Conservation (phyloP, 1,139 yeast genomes). For the Geotrichum siamense region DNA sequence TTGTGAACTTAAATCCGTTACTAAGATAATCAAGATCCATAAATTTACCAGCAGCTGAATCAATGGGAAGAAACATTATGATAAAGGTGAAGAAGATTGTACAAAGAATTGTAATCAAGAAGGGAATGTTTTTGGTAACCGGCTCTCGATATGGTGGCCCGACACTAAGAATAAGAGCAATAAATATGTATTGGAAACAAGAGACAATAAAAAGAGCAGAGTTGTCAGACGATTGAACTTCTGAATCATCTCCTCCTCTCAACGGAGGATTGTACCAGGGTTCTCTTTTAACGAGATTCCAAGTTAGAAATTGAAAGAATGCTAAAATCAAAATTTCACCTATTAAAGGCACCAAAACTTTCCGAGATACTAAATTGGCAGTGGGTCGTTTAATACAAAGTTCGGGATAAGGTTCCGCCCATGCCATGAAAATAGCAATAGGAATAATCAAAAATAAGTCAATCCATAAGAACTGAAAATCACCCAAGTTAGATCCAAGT, state of each 20-base stretch:
- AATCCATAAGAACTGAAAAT: conserved; percentile 90
- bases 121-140: conserved; percentile 59
- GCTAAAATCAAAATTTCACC: conserved; percentile 61
- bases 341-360: conserved; percentile 71
- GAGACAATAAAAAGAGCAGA: conserved; percentile 74
- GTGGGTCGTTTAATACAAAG: conserved; percentile 76
- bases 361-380: conserved; percentile 86
- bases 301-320: conserved; percentile 57
- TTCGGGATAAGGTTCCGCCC: conserved; percentile 73
- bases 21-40: conserved; percentile 71
- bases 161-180: conserved; percentile 73
- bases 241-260: conserved; percentile 75
- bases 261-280: conserved; percentile 78
- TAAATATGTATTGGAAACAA: conserved; percentile 80
- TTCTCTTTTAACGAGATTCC: conserved; percentile 48
- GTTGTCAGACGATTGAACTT: conserved; percentile 82
- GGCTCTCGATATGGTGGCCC: conserved; percentile 96
- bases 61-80: conserved; percentile 31
- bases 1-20: conserved; percentile 42
- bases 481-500: conserved; percentile 92
- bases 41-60: conserved; percentile 51
- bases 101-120: conserved; percentile 51
- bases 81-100: conserved; percentile 45
- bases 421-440: conserved; percentile 90
- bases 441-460: conserved; percentile 87